These are phyloP conservation scores for Metschnikowia baotianmanensis DNA, from an alignment of 805 yeast species.

Conservation along the genomic window DNA sequence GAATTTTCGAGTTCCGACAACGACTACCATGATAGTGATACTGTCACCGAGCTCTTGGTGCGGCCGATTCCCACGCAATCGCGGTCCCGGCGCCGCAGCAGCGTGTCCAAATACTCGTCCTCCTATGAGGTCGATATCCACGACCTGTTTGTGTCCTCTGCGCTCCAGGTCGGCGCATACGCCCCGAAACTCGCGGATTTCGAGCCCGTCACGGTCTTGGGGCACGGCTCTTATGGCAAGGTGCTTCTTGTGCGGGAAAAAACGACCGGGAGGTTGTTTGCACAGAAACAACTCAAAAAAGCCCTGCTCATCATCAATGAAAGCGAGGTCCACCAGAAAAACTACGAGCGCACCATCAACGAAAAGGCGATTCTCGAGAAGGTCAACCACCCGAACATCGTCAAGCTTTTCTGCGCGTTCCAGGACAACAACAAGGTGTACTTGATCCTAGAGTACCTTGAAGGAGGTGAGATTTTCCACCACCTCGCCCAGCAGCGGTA, in stretches of 20 bases:
- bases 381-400: constrained; percentile 74
- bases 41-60: constrained; percentile 17
- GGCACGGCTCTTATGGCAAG: constrained; percentile 87
- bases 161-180: constrained; percentile 17
- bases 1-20: neutral
- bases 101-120: constrained; percentile 21
- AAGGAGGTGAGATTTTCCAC: constrained; percentile 82
- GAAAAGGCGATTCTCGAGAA: constrained; percentile 72
- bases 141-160: constrained; percentile 30
- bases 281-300: constrained; percentile 82
- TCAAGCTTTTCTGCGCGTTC: constrained; percentile 75
- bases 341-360: constrained; percentile 72
- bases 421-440: constrained; percentile 80
- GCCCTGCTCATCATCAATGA: constrained; percentile 67
- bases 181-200: constrained; percentile 50
- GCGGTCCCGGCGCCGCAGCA: constrained; percentile 18
- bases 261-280: constrained; percentile 62
- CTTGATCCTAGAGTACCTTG: constrained; percentile 75
- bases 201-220: constrained; percentile 71
- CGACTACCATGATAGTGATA: constrained; percentile 17
- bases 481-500: constrained; percentile 46
- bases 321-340: constrained; percentile 23
- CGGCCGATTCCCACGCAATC: constrained; percentile 14
- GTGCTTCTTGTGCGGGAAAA: constrained; percentile 73
- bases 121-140: constrained; percentile 36